These are phyloP conservation scores for Magnolia sinica DNA, from an alignment of 164 flowering plant genomes.

Conservation along the genomic window DNA sequence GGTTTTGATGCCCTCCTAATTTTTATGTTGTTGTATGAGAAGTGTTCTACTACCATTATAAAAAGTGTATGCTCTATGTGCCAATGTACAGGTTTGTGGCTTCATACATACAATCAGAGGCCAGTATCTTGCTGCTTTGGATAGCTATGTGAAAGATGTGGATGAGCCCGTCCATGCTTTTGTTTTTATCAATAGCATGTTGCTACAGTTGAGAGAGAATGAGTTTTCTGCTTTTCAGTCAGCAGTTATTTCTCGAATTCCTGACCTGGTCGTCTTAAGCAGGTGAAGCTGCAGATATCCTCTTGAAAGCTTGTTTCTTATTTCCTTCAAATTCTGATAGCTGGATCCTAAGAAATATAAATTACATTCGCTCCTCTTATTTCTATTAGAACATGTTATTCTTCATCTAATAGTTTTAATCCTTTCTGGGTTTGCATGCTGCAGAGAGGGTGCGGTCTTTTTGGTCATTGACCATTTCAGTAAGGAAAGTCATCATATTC, in stretches of 20 bases:
- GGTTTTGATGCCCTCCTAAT: background rate
- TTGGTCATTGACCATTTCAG: conserved; percentile 62
- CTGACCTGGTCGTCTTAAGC: conserved; percentile 65
- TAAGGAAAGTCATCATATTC: conserved; percentile 44
- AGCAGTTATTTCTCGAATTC: conserved; percentile 70
- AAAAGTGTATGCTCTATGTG: background rate
- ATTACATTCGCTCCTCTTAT: background rate
- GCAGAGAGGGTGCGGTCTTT: conserved; percentile 75
- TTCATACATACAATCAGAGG: conserved; percentile 55
- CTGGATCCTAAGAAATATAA: background rate
- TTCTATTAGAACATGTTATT: background rate
- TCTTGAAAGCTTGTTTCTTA: conserved; percentile 1
- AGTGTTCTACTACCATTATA: background rate
- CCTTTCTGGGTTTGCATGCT: conserved; percentile 19
- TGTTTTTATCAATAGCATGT: conserved; percentile 54
- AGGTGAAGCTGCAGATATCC: conserved; percentile 46
- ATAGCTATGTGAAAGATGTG: conserved; percentile 73
- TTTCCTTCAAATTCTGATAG: background rate
- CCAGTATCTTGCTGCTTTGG: conserved; percentile 68
- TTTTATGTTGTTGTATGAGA: background rate
- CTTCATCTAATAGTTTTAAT: background rate
- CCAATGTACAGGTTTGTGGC: conserved; percentile 72
- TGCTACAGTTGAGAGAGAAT: conserved; percentile 33
- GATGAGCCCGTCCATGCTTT: conserved; percentile 92
- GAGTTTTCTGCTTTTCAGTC: conserved; percentile 53